Evolutionary conservation across 2,329 filamentous ascomycete species (phyloP).

Genomic region (Sordariomycetes sp.): DNA sequence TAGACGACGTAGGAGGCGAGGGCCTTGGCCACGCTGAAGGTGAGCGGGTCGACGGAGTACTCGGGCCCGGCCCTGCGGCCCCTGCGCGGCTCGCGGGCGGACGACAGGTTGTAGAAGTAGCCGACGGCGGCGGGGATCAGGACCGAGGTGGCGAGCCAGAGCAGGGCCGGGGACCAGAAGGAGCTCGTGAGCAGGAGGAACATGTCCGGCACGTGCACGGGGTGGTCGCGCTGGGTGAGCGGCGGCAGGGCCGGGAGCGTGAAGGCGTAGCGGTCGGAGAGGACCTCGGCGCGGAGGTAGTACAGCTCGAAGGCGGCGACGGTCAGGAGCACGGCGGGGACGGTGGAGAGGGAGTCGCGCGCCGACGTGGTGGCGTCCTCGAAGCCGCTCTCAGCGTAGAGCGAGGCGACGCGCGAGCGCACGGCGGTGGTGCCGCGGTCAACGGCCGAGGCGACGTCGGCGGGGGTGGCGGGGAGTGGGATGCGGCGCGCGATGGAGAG

Average conservation of each 20-base stretch:
- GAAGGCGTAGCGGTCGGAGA: conserved; percentile 63
- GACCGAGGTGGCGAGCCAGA: conserved; percentile 67
- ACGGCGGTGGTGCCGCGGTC: conserved; percentile 60
- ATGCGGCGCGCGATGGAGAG: conserved; percentile 48
- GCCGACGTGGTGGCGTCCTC: conserved; percentile 53
- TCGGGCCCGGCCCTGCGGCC: conserved; percentile 33
- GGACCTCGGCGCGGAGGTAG: conserved; percentile 57
- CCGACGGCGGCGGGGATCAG: conserved; percentile 60
- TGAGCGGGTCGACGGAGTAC: conserved; percentile 70
- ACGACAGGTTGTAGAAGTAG: conserved; percentile 81
- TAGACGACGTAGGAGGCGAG: conserved; percentile 75
- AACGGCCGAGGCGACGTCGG: conserved; percentile 64
- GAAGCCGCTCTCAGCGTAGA: conserved; percentile 57
- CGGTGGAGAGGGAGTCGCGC: conserved; percentile 61
- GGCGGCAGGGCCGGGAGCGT: conserved; percentile 53
- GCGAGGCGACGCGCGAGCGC: conserved; percentile 51
- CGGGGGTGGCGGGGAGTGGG: conserved; percentile 70
- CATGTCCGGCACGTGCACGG: conserved; percentile 67
- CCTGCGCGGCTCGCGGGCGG: conserved; percentile 24
- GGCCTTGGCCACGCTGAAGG: conserved; percentile 83
- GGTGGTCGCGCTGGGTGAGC: conserved; percentile 44
- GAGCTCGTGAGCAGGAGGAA: conserved; percentile 63
- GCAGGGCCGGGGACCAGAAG: conserved; percentile 75
- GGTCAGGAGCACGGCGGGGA: conserved; percentile 59
- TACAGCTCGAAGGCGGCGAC: conserved; percentile 60